Conservation (phyloP, 306 rosid species). For the Inga laurina region DNA sequence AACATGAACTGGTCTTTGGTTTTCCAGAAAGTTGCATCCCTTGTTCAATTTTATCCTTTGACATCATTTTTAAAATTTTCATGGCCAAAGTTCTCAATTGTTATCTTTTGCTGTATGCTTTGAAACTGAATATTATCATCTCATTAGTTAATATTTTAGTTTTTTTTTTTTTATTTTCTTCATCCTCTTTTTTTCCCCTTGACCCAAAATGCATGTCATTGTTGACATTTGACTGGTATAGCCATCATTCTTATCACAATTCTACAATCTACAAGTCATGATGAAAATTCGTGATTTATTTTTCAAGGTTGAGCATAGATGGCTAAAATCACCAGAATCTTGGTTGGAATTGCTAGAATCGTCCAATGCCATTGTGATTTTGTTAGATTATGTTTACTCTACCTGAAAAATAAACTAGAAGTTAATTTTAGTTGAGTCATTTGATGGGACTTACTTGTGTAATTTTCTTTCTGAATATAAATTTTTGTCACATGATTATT, state of each 20-base stretch:
- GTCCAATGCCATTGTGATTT: neutral
- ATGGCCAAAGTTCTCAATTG: neutral
- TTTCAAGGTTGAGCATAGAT: neutral
- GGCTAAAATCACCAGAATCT: neutral
- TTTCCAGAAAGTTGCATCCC: neutral
- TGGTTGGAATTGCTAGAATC: neutral
- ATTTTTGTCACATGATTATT: neutral
- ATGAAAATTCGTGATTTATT: neutral
- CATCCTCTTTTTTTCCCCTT: neutral
- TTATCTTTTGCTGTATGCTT: neutral
- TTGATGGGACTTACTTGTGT: neutral
- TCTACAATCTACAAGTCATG: neutral
- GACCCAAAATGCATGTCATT: neutral
- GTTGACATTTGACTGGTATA: neutral
- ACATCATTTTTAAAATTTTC: neutral
- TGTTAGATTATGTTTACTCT: neutral
- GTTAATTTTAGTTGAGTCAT: neutral
- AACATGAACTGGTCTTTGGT: neutral
- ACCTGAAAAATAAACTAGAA: neutral
- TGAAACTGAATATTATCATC: neutral
- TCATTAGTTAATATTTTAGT: neutral
- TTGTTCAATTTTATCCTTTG: neutral
- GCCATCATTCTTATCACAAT: neutral
- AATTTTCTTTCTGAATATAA: slow-evolving; percentile 11
- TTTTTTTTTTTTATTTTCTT: neutral